A percentile compares a stretch with the other conserved stretches of the same genome.
Conservation (phyloP, 176 grass and related monocot species). For the Alloteropsis semialata region DNA sequence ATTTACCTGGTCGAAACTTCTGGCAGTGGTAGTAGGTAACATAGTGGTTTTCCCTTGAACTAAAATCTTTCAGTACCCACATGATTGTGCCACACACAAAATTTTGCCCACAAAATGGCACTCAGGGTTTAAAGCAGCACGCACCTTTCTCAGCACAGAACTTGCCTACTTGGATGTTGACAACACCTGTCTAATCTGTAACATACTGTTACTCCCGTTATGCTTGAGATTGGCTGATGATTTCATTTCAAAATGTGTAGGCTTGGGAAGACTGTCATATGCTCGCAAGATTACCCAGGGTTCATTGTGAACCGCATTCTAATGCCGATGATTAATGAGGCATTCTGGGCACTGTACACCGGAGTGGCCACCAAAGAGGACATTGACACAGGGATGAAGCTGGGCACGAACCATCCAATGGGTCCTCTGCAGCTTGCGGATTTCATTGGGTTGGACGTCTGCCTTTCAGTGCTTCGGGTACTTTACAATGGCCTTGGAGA, state of each 20-base stretch:
- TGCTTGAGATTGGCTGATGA: neutral
- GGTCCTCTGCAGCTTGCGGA: slow-evolving; percentile 87
- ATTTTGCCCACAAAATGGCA: neutral
- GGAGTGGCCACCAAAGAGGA: slow-evolving; percentile 91
- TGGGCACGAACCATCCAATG: slow-evolving; percentile 95
- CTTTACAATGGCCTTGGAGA: slow-evolving; percentile 83
- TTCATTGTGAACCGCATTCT: slow-evolving; percentile 97
- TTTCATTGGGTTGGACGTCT: slow-evolving; percentile 89
- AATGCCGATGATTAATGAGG: slow-evolving; percentile 97
- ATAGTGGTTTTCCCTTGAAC: neutral
- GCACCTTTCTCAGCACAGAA: neutral
- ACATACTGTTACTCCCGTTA: neutral
- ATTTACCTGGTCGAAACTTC: neutral
- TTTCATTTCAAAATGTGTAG: slow-evolving; percentile 38
- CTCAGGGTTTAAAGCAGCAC: neutral
- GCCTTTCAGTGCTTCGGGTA: slow-evolving; percentile 87
- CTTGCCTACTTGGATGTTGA: neutral
- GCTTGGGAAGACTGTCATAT: slow-evolving; percentile 85
- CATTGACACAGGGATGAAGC: slow-evolving; percentile 92
- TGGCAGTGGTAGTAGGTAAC: neutral
- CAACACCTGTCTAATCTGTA: neutral
- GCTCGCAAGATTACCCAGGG: slow-evolving; percentile 83
- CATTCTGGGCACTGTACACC: slow-evolving; percentile 77
- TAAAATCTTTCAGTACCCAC: neutral
- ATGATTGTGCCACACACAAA: neutral